A percentile compares a stretch with the other conserved stretches of the same genome.
phyloP scores from a whole-genome alignment of 1,284 basidiomycete genomes.

The Apiotrichum veenhuisii region DNA sequence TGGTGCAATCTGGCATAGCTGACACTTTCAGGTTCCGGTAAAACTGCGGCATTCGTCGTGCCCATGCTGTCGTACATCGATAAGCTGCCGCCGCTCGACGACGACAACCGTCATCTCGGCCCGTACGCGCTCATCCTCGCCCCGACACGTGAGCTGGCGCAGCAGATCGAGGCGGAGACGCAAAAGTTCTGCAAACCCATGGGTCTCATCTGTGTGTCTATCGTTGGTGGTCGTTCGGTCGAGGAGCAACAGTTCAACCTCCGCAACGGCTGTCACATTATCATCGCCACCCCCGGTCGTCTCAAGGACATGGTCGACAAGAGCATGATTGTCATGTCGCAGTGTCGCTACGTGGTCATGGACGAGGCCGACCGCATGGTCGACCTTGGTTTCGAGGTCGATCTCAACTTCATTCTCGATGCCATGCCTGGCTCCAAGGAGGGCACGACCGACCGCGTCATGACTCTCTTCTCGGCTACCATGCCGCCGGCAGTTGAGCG shows the following conservation, averaged over 20 bases:
- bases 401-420: slow-evolving; percentile 92
- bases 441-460: slow-evolving; percentile 72
- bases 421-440: slow-evolving; percentile 79
- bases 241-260: slow-evolving; percentile 97
- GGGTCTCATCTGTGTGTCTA: slow-evolving; percentile 89
- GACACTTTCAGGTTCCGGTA: slow-evolving; percentile 71
- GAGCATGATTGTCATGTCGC: slow-evolving; percentile 87
- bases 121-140: slow-evolving; percentile 92
- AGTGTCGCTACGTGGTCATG: slow-evolving; percentile 98
- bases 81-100: slow-evolving; percentile 74
- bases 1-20: slow-evolving; percentile 34
- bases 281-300: slow-evolving; percentile 97
- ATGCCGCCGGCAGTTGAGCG: slow-evolving; percentile 97
- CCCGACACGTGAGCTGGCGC: slow-evolving; percentile 91
- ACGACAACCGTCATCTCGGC: slow-evolving; percentile 87
- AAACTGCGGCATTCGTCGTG: slow-evolving; percentile 98
- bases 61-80: slow-evolving; percentile 95
- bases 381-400: slow-evolving; percentile 91
- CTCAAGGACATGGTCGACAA: slow-evolving; percentile 96
- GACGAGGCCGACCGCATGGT: slow-evolving; percentile 99
- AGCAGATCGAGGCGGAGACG: slow-evolving; percentile 92
- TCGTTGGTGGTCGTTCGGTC: slow-evolving; percentile 90
- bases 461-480: slow-evolving; percentile 93
- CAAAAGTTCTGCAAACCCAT: slow-evolving; percentile 83
- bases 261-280: slow-evolving; percentile 92